These are phyloP conservation scores for Boletus rubroflammeus DNA, from an alignment of 768 basidiomycete genomes.

Conservation along the genomic window DNA sequence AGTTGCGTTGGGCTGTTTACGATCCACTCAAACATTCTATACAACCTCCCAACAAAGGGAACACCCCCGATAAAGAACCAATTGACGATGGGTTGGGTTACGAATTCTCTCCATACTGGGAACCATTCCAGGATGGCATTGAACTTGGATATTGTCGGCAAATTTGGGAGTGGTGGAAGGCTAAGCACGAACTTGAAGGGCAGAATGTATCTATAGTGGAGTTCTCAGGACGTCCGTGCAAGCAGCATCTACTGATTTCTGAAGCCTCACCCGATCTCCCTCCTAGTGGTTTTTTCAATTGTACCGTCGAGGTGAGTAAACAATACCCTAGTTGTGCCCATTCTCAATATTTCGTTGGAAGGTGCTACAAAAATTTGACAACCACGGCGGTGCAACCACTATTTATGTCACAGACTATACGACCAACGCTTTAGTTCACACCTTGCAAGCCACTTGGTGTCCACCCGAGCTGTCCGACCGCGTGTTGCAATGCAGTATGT, in stretches of 20 bases:
- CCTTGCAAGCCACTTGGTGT: slow-evolving; percentile 45
- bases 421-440: slow-evolving; percentile 32
- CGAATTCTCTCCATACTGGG: slow-evolving; percentile 43
- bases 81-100: slow-evolving; percentile 37
- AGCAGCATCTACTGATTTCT: slow-evolving; percentile 48
- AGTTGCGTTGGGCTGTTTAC: slow-evolving; percentile 55
- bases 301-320: slow-evolving; percentile 55
- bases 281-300: slow-evolving; percentile 56
- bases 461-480: slow-evolving; percentile 40
- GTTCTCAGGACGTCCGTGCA: slow-evolving; percentile 9
- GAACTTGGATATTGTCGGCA: slow-evolving; percentile 43
- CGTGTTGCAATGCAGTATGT: slow-evolving; percentile 56
- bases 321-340: background rate
- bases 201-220: slow-evolving; percentile 16
- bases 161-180: slow-evolving; percentile 53
- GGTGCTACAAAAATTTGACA: slow-evolving; percentile 47
- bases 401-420: slow-evolving; percentile 71
- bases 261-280: slow-evolving; percentile 44
- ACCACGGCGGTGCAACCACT: slow-evolving; percentile 37
- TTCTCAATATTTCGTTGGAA: slow-evolving; percentile 21
- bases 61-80: slow-evolving; percentile 34
- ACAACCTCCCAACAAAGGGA: slow-evolving; percentile 37
- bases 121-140: slow-evolving; percentile 31
- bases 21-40: slow-evolving; percentile 36
- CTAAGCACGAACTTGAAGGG: slow-evolving; percentile 19